Conservation (phyloP, 2,329 filamentous ascomycete species). For the Phialemonium atrogriseum region DNA sequence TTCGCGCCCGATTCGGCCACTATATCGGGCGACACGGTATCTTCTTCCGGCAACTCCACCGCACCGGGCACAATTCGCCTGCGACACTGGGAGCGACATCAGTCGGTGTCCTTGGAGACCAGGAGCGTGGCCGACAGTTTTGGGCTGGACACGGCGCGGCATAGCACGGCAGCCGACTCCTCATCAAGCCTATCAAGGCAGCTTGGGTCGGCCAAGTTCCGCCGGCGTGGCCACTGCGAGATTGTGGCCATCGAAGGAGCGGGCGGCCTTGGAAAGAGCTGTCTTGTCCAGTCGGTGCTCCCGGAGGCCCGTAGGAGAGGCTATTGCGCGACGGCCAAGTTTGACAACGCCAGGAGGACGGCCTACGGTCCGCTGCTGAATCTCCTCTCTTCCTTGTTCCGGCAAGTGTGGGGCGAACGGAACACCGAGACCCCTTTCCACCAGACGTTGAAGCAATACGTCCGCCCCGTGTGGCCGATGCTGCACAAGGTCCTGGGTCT, state of each 20-base stretch:
- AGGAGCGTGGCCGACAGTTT: slow-evolving; percentile 37
- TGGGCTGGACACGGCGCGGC: slow-evolving; percentile 30
- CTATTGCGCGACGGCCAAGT: slow-evolving; percentile 59
- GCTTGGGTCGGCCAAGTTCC: slow-evolving; percentile 48
- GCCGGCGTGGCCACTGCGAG: slow-evolving; percentile 54
- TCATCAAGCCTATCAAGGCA: slow-evolving; percentile 44
- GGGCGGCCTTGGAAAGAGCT: slow-evolving; percentile 58
- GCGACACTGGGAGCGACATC: slow-evolving; percentile 44
- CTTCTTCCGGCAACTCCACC: slow-evolving; percentile 36
- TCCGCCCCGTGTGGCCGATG: slow-evolving; percentile 56
- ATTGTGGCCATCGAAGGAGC: slow-evolving; percentile 53
- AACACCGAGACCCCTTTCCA: slow-evolving; percentile 59
- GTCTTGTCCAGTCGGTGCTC: slow-evolving; percentile 54
- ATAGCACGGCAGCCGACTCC: slow-evolving; percentile 33
- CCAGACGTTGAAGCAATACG: slow-evolving; percentile 51
- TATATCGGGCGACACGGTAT: slow-evolving; percentile 34
- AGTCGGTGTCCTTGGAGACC: slow-evolving; percentile 40
- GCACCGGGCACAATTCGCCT: slow-evolving; percentile 24
- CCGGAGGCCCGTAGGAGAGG: slow-evolving; percentile 52
- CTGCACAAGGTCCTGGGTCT: slow-evolving; percentile 53
- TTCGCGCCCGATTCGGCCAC: slow-evolving; percentile 29
- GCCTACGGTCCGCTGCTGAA: slow-evolving; percentile 57
- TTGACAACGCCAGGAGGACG: slow-evolving; percentile 51
- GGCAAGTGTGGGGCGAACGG: slow-evolving; percentile 58
- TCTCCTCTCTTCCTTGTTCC: slow-evolving; percentile 57